Percentiles rank a stretch among this genome's conserved stretches.
These are phyloP conservation scores for Galeopsis tetrahit DNA, from an alignment of 257 asterid species.

Conservation along the genomic window DNA sequence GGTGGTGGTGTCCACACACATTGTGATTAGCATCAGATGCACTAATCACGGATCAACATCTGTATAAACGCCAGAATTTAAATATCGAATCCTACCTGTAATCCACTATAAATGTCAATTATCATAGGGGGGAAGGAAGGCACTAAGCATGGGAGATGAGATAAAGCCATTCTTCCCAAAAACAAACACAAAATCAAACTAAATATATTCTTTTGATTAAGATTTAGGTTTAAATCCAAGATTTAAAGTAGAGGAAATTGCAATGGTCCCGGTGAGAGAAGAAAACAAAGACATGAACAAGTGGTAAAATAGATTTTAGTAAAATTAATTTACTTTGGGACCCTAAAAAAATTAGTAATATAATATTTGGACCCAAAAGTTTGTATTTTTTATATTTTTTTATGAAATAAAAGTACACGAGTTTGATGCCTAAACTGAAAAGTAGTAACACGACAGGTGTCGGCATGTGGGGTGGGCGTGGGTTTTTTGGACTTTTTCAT, in stretches of 20 bases:
- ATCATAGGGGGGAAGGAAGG: background rate
- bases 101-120: constrained; percentile 23
- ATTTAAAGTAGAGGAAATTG: constrained; percentile 20
- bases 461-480: constrained; percentile 44
- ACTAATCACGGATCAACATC: background rate
- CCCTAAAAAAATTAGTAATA: constrained; percentile 23
- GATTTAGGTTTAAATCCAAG: constrained; percentile 26
- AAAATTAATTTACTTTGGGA: background rate
- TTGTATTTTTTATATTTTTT: constrained; percentile 5
- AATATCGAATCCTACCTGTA: background rate
- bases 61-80: background rate
- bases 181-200: background rate
- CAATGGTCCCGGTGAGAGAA: constrained; percentile 56
- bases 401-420: constrained; percentile 17
- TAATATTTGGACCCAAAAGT: constrained; percentile 33
- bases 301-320: constrained; percentile 4
- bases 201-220: background rate
- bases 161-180: background rate
- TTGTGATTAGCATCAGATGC: constrained; percentile 23
- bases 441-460: constrained; percentile 54
- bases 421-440: constrained; percentile 40
- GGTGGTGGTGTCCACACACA: constrained; percentile 3
- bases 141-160: background rate
- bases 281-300: constrained; percentile 30
- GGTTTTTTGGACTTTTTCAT: constrained; percentile 18